phyloP scores from a whole-genome alignment of 2,329 filamentous ascomycete species.

The Aspergillus uvarum region DNA sequence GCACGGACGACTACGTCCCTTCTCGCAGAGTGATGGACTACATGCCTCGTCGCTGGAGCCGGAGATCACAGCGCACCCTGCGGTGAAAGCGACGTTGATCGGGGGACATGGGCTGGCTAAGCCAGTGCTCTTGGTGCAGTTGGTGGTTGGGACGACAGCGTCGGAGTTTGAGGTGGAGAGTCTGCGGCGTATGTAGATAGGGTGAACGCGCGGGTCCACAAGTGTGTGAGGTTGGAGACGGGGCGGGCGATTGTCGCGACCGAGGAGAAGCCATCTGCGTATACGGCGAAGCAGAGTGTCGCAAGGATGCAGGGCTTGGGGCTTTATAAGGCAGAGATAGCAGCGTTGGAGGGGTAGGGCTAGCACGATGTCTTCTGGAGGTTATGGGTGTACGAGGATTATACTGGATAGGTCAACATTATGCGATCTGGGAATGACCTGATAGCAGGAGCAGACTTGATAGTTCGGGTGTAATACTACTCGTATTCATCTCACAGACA shows the following conservation, averaged over 20 bases:
- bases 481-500: no score
- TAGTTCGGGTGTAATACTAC: no score
- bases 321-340: slow-evolving; percentile 19
- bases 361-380: no score
- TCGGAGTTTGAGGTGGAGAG: background rate
- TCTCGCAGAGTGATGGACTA: slow-evolving; percentile 22
- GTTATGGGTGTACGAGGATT: no score
- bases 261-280: slow-evolving; percentile 20
- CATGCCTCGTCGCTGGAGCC: slow-evolving; percentile 26
- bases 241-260: slow-evolving; percentile 19
- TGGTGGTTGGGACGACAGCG: background rate
- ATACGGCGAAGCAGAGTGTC: slow-evolving; percentile 22
- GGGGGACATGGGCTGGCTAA: slow-evolving; percentile 20
- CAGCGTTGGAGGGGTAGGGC: no score
- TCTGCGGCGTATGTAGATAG: slow-evolving; percentile 19
- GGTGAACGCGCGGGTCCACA: slow-evolving; percentile 20
- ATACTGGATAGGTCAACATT: no score
- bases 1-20: slow-evolving; percentile 20
- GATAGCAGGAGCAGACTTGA: no score
- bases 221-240: slow-evolving; percentile 17
- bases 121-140: slow-evolving; percentile 25
- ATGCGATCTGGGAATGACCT: no score
- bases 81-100: slow-evolving; percentile 22
- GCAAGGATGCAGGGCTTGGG: slow-evolving; percentile 16
- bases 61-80: slow-evolving; percentile 21